These are phyloP conservation scores for Hypholoma fasciculare DNA, from an alignment of 768 basidiomycete species.

Conservation along the genomic window DNA sequence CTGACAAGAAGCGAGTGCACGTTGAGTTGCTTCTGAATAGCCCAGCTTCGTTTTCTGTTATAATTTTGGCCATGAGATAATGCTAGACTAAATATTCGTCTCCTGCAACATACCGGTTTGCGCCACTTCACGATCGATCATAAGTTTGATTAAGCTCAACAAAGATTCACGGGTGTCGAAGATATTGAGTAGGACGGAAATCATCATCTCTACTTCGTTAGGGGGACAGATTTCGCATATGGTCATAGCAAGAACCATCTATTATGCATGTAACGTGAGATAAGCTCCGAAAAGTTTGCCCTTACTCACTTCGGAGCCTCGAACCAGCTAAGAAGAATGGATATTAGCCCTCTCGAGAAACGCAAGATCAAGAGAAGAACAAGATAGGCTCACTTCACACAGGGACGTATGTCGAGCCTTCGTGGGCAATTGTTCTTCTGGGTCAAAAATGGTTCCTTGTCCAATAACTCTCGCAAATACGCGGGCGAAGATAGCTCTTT, in stretches of 20 bases:
- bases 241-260: slow-evolving; percentile 81
- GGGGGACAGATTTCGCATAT: slow-evolving; percentile 87
- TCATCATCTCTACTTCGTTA: slow-evolving; percentile 79
- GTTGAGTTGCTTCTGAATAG: slow-evolving; percentile 89
- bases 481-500: slow-evolving; percentile 80
- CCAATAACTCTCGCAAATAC: slow-evolving; percentile 81
- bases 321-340: slow-evolving; percentile 54
- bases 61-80: not conserved
- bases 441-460: slow-evolving; percentile 77
- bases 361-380: not conserved
- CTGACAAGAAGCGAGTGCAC: slow-evolving; percentile 82
- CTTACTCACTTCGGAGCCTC: slow-evolving; percentile 66
- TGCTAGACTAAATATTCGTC: not conserved
- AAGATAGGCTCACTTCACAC: slow-evolving; percentile 49
- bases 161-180: slow-evolving; percentile 79
- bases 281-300: not conserved
- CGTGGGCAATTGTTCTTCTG: slow-evolving; percentile 49
- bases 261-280: slow-evolving; percentile 22
- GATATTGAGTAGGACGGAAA: slow-evolving; percentile 80
- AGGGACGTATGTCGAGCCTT: slow-evolving; percentile 52
- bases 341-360: not conserved
- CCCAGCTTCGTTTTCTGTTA: slow-evolving; percentile 73
- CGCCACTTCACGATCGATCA: slow-evolving; percentile 85
- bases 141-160: slow-evolving; percentile 72
- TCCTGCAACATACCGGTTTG: slow-evolving; percentile 54